Evolutionary conservation across 179 eudicot species (phyloP).

Genomic region (Pouteria campechiana): DNA sequence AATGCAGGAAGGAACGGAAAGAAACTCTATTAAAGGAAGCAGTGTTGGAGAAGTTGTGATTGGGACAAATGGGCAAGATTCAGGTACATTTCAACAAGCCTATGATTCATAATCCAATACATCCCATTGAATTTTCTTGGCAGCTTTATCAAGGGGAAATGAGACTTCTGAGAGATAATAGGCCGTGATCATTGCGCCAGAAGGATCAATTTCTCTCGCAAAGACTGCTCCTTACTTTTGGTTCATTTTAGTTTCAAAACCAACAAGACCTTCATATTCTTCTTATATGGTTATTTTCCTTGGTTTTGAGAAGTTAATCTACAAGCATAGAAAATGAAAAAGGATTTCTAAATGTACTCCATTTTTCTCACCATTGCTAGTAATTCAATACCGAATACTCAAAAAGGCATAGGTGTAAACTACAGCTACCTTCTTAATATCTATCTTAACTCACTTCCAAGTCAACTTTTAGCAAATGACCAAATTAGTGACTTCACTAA

Average conservation of each 20-base stretch:
- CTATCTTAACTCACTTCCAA: too few species aligned
- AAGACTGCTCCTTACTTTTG: background rate
- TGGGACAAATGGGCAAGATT: slow-evolving; percentile 21
- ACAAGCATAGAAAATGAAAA: too few species aligned
- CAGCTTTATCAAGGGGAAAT: background rate
- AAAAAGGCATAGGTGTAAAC: too few species aligned
- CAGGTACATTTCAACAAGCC: slow-evolving; percentile 79
- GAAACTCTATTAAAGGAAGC: background rate
- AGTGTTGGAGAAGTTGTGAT: slow-evolving; percentile 7
- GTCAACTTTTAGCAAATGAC: too few species aligned
- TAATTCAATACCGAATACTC: too few species aligned
- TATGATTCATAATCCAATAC: slow-evolving; percentile 44
- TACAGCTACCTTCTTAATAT: too few species aligned
- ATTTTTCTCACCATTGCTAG: too few species aligned
- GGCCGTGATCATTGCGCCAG: too few species aligned
- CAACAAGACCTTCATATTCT: slow-evolving; percentile 3
- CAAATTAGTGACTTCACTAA: slow-evolving; percentile 1
- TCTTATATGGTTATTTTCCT: slow-evolving; percentile 1
- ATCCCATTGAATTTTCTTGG: slow-evolving; percentile 10
- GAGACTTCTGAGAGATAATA: too few species aligned
- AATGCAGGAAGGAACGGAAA: slow-evolving; percentile 4
- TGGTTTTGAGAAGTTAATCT: too few species aligned
- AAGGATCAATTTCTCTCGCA: slow-evolving; percentile 3
- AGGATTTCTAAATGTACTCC: too few species aligned
- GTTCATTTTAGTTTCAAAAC: background rate